A percentile compares a stretch with the other conserved stretches of the same genome.
Conservation (phyloP, 2,329 filamentous ascomycete genomes). For the Hymenoscyphus infarciens region DNA sequence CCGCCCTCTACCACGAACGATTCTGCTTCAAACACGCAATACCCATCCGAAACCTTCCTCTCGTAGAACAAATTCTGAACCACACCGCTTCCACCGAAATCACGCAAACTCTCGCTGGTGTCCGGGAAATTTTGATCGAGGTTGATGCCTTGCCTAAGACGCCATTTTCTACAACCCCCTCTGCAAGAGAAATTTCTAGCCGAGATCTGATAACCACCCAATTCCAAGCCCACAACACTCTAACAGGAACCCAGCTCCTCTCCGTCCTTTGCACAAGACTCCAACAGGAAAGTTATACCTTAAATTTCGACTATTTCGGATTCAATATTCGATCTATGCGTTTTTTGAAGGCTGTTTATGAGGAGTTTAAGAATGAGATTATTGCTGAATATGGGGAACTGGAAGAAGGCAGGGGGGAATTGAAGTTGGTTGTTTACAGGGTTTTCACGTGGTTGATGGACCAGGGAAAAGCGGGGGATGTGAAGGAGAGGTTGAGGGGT, state of each 20-base stretch:
- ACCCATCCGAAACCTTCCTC: slow-evolving; percentile 10
- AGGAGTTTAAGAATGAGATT: neutral
- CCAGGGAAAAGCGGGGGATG: neutral
- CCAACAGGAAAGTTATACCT: slow-evolving; percentile 14
- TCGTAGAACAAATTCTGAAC: slow-evolving; percentile 14
- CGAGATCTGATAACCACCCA: slow-evolving; percentile 8
- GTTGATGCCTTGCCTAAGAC: neutral
- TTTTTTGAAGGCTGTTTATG: slow-evolving; percentile 3
- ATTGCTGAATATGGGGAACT: neutral
- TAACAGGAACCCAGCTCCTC: slow-evolving; percentile 18
- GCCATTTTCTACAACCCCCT: neutral
- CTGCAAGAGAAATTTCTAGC: neutral
- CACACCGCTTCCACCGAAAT: slow-evolving; percentile 5
- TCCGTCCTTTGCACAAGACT: slow-evolving; percentile 13
- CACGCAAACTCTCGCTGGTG: slow-evolving; percentile 1
- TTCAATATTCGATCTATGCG: slow-evolving; percentile 11
- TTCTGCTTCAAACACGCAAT: slow-evolving; percentile 6
- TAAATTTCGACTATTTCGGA: slow-evolving; percentile 23
- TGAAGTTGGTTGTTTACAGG: neutral
- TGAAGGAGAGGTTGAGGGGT: neutral
- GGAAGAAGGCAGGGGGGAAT: too few relatives aligned
- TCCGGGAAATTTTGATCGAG: neutral
- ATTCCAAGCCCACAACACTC: slow-evolving; percentile 12
- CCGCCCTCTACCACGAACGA: slow-evolving; percentile 7
- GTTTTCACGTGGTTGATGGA: neutral